Percentiles rank a stretch among this genome's conserved stretches.
Evolutionary conservation across 805 yeast species (phyloP).

Genomic region (Candida pini): DNA sequence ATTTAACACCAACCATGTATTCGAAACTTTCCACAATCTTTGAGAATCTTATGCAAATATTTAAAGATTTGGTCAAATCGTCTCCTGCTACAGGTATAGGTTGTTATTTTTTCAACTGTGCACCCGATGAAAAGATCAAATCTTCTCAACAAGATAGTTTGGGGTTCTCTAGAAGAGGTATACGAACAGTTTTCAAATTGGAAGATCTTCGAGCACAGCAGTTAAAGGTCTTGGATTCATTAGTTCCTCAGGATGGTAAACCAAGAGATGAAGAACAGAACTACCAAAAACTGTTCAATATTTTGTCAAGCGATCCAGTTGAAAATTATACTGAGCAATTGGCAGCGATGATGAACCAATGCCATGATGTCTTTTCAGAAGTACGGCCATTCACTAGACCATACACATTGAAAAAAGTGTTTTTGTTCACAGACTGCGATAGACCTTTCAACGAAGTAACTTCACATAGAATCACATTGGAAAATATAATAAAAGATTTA

Average conservation of each 20-base stretch:
- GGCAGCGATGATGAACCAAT: slow-evolving; percentile 40
- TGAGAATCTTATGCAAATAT: slow-evolving; percentile 51
- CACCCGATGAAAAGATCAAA: slow-evolving; percentile 10
- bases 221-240: slow-evolving; percentile 52
- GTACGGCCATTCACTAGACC: slow-evolving; percentile 33
- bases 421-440: slow-evolving; percentile 74
- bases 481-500: slow-evolving; percentile 55
- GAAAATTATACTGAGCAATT: slow-evolving; percentile 29
- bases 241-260: too few relatives aligned
- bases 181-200: slow-evolving; percentile 46
- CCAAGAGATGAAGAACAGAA: too few relatives aligned
- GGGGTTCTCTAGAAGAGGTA: slow-evolving; percentile 27
- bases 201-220: slow-evolving; percentile 49
- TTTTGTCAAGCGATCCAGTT: slow-evolving; percentile 14
- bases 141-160: slow-evolving; percentile 8
- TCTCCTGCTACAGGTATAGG: slow-evolving; percentile 73
- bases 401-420: slow-evolving; percentile 53
- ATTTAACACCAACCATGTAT: slow-evolving; percentile 46
- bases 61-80: slow-evolving; percentile 60
- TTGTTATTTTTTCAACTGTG: slow-evolving; percentile 53
- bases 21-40: slow-evolving; percentile 38
- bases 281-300: too few relatives aligned
- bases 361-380: slow-evolving; percentile 50
- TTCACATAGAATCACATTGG: slow-evolving; percentile 39
- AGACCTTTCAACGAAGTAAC: slow-evolving; percentile 47